Conservation (phyloP, 1,284 basidiomycete species). For the Moesziomyces globuligerus region DNA sequence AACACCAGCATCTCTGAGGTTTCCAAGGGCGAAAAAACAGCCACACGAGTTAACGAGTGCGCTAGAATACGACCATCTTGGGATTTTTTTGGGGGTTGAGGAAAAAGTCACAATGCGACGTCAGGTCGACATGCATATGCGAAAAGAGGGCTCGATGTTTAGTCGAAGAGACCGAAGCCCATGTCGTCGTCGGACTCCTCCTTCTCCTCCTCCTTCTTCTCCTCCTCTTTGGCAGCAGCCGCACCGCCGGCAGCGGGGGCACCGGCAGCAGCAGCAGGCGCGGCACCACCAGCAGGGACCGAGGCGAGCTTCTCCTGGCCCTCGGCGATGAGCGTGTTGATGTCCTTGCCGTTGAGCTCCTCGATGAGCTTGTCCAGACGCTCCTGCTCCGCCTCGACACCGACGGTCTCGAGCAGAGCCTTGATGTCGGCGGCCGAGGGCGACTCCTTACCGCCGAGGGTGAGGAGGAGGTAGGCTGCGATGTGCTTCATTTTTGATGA, state of each 20-base stretch:
- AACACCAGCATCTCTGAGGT: not conserved
- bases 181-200: constrained; percentile 67
- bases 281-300: constrained; percentile 72
- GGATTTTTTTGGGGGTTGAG: constrained; percentile 17
- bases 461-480: constrained; percentile 87
- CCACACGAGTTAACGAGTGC: constrained; percentile 8
- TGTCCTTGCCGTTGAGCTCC: constrained; percentile 91
- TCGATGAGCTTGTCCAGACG: constrained; percentile 86
- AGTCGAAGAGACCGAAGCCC: constrained; percentile 67
- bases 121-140: too few relatives aligned
- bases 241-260: constrained; percentile 75
- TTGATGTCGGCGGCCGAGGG: constrained; percentile 91
- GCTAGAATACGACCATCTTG: not conserved
- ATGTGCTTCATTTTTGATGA: constrained; percentile 63
- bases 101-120: constrained; percentile 1
- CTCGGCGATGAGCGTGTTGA: constrained; percentile 86
- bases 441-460: constrained; percentile 87
- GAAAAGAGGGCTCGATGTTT: constrained; percentile 23
- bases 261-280: constrained; percentile 68
- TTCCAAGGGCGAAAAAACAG: not conserved
- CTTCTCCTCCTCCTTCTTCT: constrained; percentile 67
- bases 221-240: constrained; percentile 74
- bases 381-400: constrained; percentile 84
- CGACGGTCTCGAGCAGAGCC: constrained; percentile 85
- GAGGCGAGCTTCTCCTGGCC: constrained; percentile 93